These are phyloP conservation scores for Eucalyptus pauciflora DNA, from an alignment of 345 rosid genomes.

Conservation along the genomic window DNA sequence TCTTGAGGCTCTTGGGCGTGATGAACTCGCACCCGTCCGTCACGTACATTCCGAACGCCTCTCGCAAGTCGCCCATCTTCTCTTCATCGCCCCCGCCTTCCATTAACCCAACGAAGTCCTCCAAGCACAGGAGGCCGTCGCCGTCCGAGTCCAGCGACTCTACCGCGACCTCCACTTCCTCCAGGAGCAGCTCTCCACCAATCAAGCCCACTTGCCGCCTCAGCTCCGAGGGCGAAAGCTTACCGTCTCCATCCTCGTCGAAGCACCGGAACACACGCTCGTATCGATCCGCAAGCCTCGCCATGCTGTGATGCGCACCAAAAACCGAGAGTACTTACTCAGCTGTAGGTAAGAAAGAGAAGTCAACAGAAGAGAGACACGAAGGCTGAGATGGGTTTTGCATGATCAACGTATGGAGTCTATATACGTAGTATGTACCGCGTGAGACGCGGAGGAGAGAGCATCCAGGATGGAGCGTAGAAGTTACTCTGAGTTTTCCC, in stretches of 20 bases:
- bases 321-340: not conserved
- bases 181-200: not conserved
- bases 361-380: not conserved
- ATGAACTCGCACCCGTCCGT: constrained; percentile 33
- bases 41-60: constrained; percentile 38
- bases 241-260: constrained; percentile 13
- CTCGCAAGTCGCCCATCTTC: constrained; percentile 22
- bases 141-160: constrained; percentile 28
- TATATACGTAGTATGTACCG: not conserved
- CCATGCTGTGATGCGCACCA: not conserved
- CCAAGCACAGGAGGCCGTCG: constrained; percentile 31
- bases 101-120: constrained; percentile 29
- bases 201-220: not conserved
- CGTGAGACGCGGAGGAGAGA: not conserved
- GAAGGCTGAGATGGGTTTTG: not conserved
- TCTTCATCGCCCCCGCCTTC: constrained; percentile 37
- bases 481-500: not conserved
- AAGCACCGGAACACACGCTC: constrained; percentile 2
- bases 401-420: not conserved
- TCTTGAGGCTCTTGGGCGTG: constrained; percentile 18
- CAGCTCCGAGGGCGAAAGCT: constrained; percentile 30
- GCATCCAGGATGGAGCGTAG: not conserved
- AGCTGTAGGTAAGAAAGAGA: not conserved
- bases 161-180: constrained; percentile 21
- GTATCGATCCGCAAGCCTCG: not conserved